Evolutionary conservation across 305 asterid genomes (phyloP).

Genomic region (Fraxinus ornus): DNA sequence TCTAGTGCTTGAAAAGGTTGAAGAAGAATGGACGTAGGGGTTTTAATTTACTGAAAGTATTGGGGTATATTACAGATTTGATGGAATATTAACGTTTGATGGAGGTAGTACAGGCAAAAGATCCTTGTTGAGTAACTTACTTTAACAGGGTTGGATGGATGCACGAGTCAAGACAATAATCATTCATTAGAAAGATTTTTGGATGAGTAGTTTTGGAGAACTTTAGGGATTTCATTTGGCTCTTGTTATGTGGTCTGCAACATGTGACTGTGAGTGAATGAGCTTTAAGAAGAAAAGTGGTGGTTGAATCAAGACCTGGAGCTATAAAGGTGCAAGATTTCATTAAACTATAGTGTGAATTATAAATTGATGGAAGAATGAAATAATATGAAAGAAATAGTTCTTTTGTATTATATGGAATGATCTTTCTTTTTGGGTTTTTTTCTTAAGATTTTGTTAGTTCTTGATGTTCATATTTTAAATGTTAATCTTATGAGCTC

Average conservation of each 20-base stretch:
- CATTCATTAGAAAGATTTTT: background rate
- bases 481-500: background rate
- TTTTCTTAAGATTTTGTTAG: background rate
- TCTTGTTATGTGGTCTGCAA: background rate
- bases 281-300: background rate
- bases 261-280: background rate
- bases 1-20: background rate
- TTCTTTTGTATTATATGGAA: background rate
- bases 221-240: background rate
- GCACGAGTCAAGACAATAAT: background rate
- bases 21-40: background rate
- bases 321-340: background rate
- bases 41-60: background rate
- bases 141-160: background rate
- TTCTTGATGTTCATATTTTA: background rate
- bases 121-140: too few relatives aligned
- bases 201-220: background rate
- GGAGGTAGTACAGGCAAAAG: background rate
- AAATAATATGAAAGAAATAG: background rate
- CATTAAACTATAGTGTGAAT: background rate
- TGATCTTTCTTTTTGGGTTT: background rate
- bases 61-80: background rate
- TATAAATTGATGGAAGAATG: background rate
- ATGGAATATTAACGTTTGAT: background rate
- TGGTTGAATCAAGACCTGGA: background rate